Percentiles rank a stretch among this genome's conserved stretches.
Evolutionary conservation across 2,329 filamentous ascomycete species (phyloP).

Genomic region (Lomentospora prolificans): DNA sequence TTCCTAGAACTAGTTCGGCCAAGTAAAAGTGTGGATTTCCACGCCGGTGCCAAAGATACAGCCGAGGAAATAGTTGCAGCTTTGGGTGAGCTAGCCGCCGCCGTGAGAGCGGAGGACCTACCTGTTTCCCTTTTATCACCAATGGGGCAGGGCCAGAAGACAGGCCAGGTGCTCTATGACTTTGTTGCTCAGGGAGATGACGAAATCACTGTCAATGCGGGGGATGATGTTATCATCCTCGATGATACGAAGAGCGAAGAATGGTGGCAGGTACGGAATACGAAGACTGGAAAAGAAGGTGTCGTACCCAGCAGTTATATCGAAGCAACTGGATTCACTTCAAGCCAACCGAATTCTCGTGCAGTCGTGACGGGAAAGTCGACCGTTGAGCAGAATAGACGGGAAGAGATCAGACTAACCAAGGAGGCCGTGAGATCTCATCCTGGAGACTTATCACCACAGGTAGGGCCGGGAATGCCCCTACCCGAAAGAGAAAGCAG

Average conservation of each 20-base stretch:
- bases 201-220: slow-evolving; percentile 83
- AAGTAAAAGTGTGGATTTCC: slow-evolving; percentile 92
- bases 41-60: slow-evolving; percentile 94
- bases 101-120: slow-evolving; percentile 70
- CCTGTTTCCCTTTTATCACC: slow-evolving; percentile 79
- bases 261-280: slow-evolving; percentile 90
- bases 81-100: slow-evolving; percentile 81
- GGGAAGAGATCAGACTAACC: slow-evolving; percentile 75
- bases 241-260: slow-evolving; percentile 91
- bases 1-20: slow-evolving; percentile 88
- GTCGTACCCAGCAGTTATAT: slow-evolving; percentile 96
- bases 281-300: slow-evolving; percentile 89
- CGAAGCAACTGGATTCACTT: slow-evolving; percentile 65
- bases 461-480: slow-evolving; percentile 67
- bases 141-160: slow-evolving; percentile 60
- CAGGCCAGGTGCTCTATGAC: slow-evolving; percentile 81
- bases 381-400: slow-evolving; percentile 63
- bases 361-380: slow-evolving; percentile 48
- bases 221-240: slow-evolving; percentile 82
- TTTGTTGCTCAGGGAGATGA: slow-evolving; percentile 96
- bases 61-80: slow-evolving; percentile 85
- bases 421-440: slow-evolving; percentile 64
- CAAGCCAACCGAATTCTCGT: slow-evolving; percentile 35
- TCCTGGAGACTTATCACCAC: slow-evolving; percentile 41
- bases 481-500: slow-evolving; percentile 74